Base-by-base conservation (phyloP, 2,329 filamentous ascomycete species). In the Fusarium acutatum region DNA sequence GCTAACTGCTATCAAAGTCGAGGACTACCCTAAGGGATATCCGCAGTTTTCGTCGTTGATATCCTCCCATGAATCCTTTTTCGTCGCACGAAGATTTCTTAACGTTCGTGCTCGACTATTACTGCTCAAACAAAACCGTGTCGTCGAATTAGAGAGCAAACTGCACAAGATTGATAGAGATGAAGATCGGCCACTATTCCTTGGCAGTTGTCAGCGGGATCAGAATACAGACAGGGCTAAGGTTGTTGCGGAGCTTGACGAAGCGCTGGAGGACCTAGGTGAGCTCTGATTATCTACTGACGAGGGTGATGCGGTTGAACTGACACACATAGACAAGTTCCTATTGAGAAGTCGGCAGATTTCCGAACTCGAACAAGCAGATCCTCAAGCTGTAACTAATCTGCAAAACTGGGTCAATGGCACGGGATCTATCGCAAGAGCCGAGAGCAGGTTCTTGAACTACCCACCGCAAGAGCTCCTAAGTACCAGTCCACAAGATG, bases 41-140 rank as follows among this genome's bases (percentile, higher is more conserved):
- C 54, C 54, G 0, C 54, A 35, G 1, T 47, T 58, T 2, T 58
- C 54, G 5, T 47, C 54, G 4, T 20, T 58, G 0, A 47, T 58
- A 22, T 34, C 54, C 1, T 34, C 54, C 0, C 54, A 47, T 0
- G 40, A 58, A 1, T 47, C 38, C 2, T 58, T 58, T 6, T 44
- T 34, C 2, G 40, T 58, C 2, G 28, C 40, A 0, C n/a, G 54
- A 1, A 32, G 54, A 1, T 58, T 58, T 15, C 18, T 44, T 0
- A 28, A 28, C 1, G n/a, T 58, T 6, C 38, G 54, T 5, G 40
- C 40, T 2, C 38, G 54, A 11, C 9, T 58, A 10, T 10, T 47
- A 17, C 24, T 58, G 0, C 38, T 47, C 2, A 44, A 34, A 6
- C 54, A 58, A 8, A 26, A 47, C 14, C 54, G 41, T 18, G 30